Percentiles rank a stretch among this genome's conserved stretches.
Evolutionary conservation across 805 yeast species (phyloP).

Genomic region (Yarrowia deformans): DNA sequence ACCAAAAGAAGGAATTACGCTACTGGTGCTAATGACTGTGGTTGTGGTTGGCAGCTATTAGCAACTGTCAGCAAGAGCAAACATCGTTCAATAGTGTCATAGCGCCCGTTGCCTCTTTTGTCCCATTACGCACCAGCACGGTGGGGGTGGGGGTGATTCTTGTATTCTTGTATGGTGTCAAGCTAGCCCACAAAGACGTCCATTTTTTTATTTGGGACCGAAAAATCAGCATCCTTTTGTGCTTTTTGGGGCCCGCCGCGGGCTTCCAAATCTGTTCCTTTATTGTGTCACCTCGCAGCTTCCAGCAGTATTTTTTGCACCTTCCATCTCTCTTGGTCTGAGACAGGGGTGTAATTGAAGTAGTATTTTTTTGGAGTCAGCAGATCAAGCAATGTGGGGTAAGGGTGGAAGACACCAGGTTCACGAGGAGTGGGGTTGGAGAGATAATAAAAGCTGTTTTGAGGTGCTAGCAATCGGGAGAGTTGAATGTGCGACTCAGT

Average conservation of each 20-base stretch:
- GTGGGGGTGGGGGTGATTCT: no score
- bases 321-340: slow-evolving; percentile 1
- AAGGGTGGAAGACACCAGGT: neutral
- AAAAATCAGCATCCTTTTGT: neutral
- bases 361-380: slow-evolving; percentile 11
- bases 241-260: neutral
- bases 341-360: slow-evolving; percentile 9
- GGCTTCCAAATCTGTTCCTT: neutral
- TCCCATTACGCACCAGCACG: neutral
- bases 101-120: neutral
- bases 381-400: slow-evolving; percentile 28
- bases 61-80: no score
- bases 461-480: neutral
- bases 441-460: neutral
- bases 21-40: no score
- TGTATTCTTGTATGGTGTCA: no score
- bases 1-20: neutral
- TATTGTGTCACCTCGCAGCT: neutral
- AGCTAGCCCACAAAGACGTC: neutral
- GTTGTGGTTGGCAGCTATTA: no score
- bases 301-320: neutral
- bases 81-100: neutral
- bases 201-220: neutral
- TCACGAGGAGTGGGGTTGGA: neutral
- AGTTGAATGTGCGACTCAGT: neutral